Evolutionary conservation across 257 asterid genomes (phyloP).

Genomic region (Solanum microdontum): DNA sequence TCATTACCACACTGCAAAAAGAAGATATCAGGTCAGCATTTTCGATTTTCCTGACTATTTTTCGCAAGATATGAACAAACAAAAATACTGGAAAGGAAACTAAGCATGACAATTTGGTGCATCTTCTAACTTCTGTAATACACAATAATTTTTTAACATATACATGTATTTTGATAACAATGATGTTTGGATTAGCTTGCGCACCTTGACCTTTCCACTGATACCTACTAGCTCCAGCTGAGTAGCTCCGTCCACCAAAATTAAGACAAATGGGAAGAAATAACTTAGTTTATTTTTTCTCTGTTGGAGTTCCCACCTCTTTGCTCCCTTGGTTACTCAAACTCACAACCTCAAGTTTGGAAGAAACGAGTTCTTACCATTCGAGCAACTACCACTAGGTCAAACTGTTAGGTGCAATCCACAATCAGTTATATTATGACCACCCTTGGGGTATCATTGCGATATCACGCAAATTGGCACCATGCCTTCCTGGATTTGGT

Average conservation of each 20-base stretch:
- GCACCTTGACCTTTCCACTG: neutral
- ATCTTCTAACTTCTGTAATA: neutral
- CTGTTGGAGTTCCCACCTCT: neutral
- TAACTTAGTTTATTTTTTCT: neutral
- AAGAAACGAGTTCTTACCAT: neutral
- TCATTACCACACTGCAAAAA: conserved; percentile 63
- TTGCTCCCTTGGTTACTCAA: neutral
- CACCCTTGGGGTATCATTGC: neutral
- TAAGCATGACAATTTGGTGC: neutral
- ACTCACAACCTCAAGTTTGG: neutral
- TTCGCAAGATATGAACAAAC: neutral
- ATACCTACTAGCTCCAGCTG: neutral
- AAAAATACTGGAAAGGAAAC: neutral
- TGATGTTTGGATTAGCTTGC: neutral
- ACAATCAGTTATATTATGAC: neutral
- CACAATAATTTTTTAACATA: neutral
- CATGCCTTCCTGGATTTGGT: neutral
- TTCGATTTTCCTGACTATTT: neutral
- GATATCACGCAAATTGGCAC: neutral
- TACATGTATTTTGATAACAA: neutral
- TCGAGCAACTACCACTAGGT: neutral
- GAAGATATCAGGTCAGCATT: neutral
- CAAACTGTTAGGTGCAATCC: neutral
- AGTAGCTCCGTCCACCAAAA: neutral
- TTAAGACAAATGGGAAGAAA: neutral